phyloP scores from a whole-genome alignment of 2,329 filamentous ascomycete genomes.

The Hypoxylon sp. region DNA sequence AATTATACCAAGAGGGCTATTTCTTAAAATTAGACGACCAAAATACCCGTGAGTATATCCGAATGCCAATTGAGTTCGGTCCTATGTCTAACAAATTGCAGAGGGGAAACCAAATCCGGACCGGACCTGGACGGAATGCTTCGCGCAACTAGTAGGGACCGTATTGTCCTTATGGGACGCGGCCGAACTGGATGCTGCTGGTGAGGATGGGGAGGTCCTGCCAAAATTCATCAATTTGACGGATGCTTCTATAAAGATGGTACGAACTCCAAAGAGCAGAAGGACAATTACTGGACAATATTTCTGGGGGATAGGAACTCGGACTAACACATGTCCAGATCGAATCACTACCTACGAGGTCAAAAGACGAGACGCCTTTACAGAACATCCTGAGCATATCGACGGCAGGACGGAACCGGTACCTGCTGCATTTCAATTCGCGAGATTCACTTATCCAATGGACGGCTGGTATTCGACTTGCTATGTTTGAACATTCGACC shows the following conservation, averaged over 20 bases:
- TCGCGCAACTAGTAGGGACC: conserved; percentile 95
- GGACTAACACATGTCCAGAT: conserved; percentile 68
- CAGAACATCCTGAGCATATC: conserved; percentile 97
- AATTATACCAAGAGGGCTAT: conserved; percentile 97
- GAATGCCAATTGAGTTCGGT: conserved; percentile 6
- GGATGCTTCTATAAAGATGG: conserved; percentile 98
- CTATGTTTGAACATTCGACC: conserved; percentile 94
- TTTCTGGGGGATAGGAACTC: background rate
- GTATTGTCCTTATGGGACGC: conserved; percentile 97
- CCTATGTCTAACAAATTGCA: conserved; percentile 57
- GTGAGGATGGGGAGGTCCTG: conserved; percentile 85
- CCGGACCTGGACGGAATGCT: conserved; percentile 95
- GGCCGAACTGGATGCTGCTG: conserved; percentile 87
- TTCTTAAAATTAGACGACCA: conserved; percentile 97
- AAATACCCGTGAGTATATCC: conserved; percentile 79
- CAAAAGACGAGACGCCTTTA: conserved; percentile 80
- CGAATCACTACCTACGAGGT: conserved; percentile 88
- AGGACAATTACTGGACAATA: background rate
- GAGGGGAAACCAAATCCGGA: conserved; percentile 89
- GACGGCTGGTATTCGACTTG: conserved; percentile 92
- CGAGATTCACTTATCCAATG: conserved; percentile 93
- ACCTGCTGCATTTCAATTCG: conserved; percentile 96
- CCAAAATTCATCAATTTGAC: conserved; percentile 97
- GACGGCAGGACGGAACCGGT: conserved; percentile 94
- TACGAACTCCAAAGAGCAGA: conserved; percentile 58